phyloP scores from a whole-genome alignment of 805 yeast genomes.

The Candida morakotiae region DNA sequence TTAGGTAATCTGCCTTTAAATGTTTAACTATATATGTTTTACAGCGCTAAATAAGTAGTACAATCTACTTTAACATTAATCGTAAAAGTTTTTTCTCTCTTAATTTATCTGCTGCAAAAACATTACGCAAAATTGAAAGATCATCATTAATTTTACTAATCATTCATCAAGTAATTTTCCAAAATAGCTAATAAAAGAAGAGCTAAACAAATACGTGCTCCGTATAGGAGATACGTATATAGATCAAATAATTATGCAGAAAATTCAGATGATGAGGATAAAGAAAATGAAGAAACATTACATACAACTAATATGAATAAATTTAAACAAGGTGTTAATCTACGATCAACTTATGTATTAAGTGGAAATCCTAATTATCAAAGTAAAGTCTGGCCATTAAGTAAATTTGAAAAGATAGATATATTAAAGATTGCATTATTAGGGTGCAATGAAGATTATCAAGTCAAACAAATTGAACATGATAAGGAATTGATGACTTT shows the following conservation, averaged over 20 bases:
- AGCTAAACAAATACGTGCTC: conserved; percentile 77
- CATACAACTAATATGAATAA: conserved; percentile 5
- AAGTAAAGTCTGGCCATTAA: conserved; percentile 44
- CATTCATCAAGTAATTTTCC: too few relatives aligned
- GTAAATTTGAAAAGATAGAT: conserved; percentile 49
- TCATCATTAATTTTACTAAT: too few relatives aligned
- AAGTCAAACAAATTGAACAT: conserved; percentile 9
- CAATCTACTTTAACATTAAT: too few relatives aligned
- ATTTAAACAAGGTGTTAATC: conserved; percentile 18
- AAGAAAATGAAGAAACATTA: conserved; percentile 9
- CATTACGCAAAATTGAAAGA: neutral
- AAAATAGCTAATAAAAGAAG: conserved; percentile 83
- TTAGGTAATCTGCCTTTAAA: neutral
- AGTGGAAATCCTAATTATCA: conserved; percentile 16
- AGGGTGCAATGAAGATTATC: conserved; percentile 20
- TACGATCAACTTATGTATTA: conserved; percentile 31
- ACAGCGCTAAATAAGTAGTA: too few relatives aligned
- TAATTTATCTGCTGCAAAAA: neutral
- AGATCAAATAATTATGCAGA: conserved; percentile 31
- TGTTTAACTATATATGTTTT: too few relatives aligned
- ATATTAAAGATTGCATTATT: conserved; percentile 35
- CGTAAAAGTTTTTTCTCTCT: neutral
- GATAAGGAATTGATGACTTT: conserved; percentile 26
- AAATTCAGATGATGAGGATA: conserved; percentile 22
- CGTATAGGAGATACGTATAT: conserved; percentile 71